phyloP scores from a whole-genome alignment of 306 rosid species.

The Casuarina cunninghamiana region DNA sequence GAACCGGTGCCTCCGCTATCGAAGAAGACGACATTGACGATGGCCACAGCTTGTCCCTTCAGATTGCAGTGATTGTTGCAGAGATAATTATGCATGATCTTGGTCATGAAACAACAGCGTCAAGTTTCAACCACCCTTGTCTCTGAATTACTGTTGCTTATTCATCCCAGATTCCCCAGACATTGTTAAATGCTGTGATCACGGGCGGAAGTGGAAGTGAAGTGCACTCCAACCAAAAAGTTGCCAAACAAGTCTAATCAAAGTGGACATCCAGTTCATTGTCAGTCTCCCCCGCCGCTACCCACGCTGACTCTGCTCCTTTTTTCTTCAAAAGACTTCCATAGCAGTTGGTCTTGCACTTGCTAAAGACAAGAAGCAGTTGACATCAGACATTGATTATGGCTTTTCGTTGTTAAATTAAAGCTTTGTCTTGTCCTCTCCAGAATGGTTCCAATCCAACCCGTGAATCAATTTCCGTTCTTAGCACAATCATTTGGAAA shows the following conservation, averaged over 20 bases:
- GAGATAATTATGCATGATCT: not conserved
- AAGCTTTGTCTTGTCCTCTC: too few species aligned
- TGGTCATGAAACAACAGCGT: slow-evolving; percentile 8
- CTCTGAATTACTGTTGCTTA: not conserved
- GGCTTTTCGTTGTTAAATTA: too few species aligned
- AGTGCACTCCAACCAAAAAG: not conserved
- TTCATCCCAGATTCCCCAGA: slow-evolving; percentile 3
- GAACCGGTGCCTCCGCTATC: not conserved
- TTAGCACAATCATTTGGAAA: too few species aligned
- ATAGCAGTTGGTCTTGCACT: not conserved
- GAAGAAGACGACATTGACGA: slow-evolving; percentile 10
- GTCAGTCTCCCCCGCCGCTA: not conserved
- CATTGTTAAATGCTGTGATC: not conserved
- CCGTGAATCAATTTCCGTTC: too few species aligned
- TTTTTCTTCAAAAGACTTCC: not conserved
- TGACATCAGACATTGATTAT: too few species aligned
- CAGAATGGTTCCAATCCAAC: too few species aligned
- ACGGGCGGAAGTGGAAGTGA: not conserved
- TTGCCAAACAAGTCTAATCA: not conserved
- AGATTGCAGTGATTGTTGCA: not conserved
- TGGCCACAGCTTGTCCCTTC: slow-evolving; percentile 11
- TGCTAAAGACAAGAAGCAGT: too few species aligned
- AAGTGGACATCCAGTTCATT: slow-evolving; percentile 36
- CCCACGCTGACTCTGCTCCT: not conserved
- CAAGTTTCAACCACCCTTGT: slow-evolving; percentile 1